Conservation (phyloP, 306 rosid genomes). For the Vigna unguiculata region DNA sequence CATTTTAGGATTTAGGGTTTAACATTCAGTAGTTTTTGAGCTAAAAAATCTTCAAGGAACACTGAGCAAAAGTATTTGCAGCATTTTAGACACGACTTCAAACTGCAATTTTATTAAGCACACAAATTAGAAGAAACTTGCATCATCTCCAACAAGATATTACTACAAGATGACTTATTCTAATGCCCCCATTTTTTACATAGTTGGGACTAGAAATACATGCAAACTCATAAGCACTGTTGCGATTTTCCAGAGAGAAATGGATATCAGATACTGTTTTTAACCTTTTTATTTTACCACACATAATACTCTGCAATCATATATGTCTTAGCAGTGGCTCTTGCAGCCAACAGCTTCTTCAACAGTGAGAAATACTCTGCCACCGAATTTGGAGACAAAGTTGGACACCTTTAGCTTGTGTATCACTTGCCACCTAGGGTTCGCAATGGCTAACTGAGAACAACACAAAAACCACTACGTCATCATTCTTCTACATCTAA, state of each 20-base stretch:
- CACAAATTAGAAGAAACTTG: background rate
- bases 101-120: background rate
- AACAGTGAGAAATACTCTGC: slow-evolving; percentile 72
- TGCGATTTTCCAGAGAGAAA: slow-evolving; percentile 1
- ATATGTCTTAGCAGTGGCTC: slow-evolving; percentile 35
- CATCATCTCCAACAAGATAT: background rate
- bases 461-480: background rate
- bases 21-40: slow-evolving; percentile 6
- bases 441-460: slow-evolving; percentile 69
- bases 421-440: slow-evolving; percentile 85
- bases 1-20: no score
- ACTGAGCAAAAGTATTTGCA: background rate
- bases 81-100: slow-evolving; percentile 8
- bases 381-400: slow-evolving; percentile 63
- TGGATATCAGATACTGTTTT: background rate
- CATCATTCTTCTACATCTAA: background rate
- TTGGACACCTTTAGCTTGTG: slow-evolving; percentile 81
- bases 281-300: slow-evolving; percentile 23
- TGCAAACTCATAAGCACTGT: background rate
- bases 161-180: slow-evolving; percentile 31
- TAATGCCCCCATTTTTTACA: slow-evolving; percentile 21
- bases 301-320: background rate
- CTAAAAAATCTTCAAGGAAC: background rate
- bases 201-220: slow-evolving; percentile 40
- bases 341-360: slow-evolving; percentile 77